Evolutionary conservation across 2,329 filamentous ascomycete genomes (phyloP), one percentile per base, ranked within the genome.

Genomic region (Stachybotrys echinatus): DNA sequence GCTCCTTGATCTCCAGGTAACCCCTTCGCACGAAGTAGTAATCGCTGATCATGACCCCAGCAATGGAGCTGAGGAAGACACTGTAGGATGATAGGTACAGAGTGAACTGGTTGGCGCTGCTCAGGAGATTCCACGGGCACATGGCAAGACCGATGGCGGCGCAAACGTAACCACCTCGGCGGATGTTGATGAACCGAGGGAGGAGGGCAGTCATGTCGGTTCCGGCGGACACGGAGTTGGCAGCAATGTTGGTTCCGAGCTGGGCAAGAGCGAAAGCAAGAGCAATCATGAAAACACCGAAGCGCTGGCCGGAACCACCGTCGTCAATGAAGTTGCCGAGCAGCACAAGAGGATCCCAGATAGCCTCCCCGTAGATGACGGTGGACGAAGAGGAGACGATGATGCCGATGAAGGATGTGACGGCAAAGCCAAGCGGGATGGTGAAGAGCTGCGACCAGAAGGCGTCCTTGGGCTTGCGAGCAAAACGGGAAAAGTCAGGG

Each of bases 51-150:
- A 96, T 94, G 55, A 95, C 89, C n/a, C 92, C 92, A 1, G 89
- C 91, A 54, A 96, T 95, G 42, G 88, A 90, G 52, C 88, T 92
- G n/a, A 96, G 79, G 71, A 96, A 96, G 50, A 96, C 90, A 3
- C 88, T 91, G 73, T 96, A 96, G 1, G 92, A 87, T 1, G 88
- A 94, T 1, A 96, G 82, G 64, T 96, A 96, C 4, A 89, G 95
- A 1, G 89, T 94, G 73, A 96, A 96, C 68, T 86, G 84, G 74
- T 92, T 95, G 42, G 82, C 81, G 42, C 75, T 74, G 2, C 79
- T 83, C 8, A 95, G 80, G 0, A 96, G 79, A 52, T 88, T 88
- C 81, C 86, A 92, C 0, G 92, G 92, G 65, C 89, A 94, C 81
- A 96, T 95, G 54, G 84, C 87, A 12, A 96, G 75, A 49, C 89